Evolutionary conservation across 1,139 yeast species (phyloP).

Genomic region (Hemisphaericaspora xylanilytica): DNA sequence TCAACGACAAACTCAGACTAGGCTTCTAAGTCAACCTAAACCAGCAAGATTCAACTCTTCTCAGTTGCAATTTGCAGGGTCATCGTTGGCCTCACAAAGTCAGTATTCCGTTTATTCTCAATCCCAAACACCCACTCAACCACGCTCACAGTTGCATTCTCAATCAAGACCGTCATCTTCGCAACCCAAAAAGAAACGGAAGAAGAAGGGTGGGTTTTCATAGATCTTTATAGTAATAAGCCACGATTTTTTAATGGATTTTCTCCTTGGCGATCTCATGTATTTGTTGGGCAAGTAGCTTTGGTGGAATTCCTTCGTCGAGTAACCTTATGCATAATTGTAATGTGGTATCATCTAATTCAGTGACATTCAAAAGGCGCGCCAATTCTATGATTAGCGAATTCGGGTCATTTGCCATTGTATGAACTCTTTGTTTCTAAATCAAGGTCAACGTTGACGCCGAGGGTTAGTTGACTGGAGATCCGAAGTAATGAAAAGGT

Average conservation of each 20-base stretch:
- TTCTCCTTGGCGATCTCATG: constrained; percentile 25
- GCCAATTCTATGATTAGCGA: constrained; percentile 28
- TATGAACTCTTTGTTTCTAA: no score
- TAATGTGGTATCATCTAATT: constrained; percentile 30
- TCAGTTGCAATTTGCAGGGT: no score
- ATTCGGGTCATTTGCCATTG: constrained; percentile 12
- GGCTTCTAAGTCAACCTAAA: constrained; percentile 1
- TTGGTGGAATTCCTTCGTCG: constrained; percentile 41
- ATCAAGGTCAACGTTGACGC: no score
- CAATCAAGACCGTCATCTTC: constrained; percentile 4
- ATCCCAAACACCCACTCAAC: constrained; percentile 6
- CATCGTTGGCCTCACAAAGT: constrained; percentile 2
- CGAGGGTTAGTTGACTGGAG: no score
- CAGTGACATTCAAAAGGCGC: constrained; percentile 22
- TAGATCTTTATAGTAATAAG: constrained; percentile 5
- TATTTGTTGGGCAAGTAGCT: constrained; percentile 27
- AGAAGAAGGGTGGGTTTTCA: constrained; percentile 30
- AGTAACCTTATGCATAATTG: constrained; percentile 36
- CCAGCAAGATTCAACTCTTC: background rate
- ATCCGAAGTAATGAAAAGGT: no score
- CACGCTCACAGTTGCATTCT: constrained; percentile 4
- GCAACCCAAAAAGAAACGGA: constrained; percentile 19
- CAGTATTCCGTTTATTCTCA: constrained; percentile 6
- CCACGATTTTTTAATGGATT: constrained; percentile 16
- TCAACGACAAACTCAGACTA: background rate